Base-by-base conservation (phyloP, 2,329 filamentous ascomycete species). In the Pseudogymnoascus sp. region DNA sequence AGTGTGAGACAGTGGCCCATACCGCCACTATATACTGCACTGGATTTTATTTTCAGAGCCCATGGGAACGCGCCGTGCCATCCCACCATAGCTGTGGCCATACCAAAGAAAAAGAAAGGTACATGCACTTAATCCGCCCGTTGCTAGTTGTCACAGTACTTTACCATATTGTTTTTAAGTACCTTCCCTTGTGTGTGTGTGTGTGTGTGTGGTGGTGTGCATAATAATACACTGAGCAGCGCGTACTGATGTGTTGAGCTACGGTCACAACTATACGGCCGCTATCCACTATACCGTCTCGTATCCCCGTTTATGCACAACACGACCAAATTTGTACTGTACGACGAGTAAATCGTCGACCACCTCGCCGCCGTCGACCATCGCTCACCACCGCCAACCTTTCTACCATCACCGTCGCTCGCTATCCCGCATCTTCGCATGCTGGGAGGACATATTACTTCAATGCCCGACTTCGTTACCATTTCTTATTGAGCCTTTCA, bases 21-120 rank as follows among this genome's bases (percentile, higher is more conserved):
- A 8, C 21, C n/a, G 43, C 31, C 31, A 16, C 14, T n/a, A 43
- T 43, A 43, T 43, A 43, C 38, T 18, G 8, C n/a, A 40, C 38
- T 16, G n/a, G 38, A 45, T 35, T 55, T 16, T 55, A 33, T 55
- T 55, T 35, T 3, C 49, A 21, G 9, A 31, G 49, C 49, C 28
- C 16, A n/a, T 55, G 49, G 49, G 49, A 55, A 18, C 49, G 49
- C n/a, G 49, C 49, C 49, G 49, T 55, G 49, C 49, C 49, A 55
- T 55, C 28, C 49, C 49, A 55, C 49, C 28, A 55, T 18, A 3
- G 14, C 1, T 31, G 25, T 52, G 14, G 14, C 25, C 28, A 18
- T 55, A 33, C 28, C 28, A 33, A 33, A 55, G 28, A 16, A 18
- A 40, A 40, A 8, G 11, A 49, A 52, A 6, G 28, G 49, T 55